Conservation (phyloP, 768 basidiomycete species). For the Pulveroboletus sp. region DNA sequence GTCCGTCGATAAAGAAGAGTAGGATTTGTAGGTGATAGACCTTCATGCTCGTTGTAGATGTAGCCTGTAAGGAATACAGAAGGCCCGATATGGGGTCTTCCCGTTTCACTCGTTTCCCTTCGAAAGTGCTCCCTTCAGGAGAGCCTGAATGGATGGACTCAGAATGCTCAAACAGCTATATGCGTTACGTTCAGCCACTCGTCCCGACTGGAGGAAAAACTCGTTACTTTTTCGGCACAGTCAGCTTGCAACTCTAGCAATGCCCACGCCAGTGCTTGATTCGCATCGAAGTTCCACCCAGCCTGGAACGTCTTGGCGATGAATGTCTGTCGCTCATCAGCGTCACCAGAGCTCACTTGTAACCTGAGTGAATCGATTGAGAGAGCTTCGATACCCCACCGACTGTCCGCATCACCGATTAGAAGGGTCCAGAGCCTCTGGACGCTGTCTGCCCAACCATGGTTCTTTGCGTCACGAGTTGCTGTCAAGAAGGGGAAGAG, state of each 20-base stretch:
- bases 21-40: slow-evolving; percentile 67
- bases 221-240: slow-evolving; percentile 59
- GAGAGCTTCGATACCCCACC: slow-evolving; percentile 63
- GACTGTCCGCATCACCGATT: slow-evolving; percentile 57
- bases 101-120: slow-evolving; percentile 49
- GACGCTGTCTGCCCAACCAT: slow-evolving; percentile 46
- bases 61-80: slow-evolving; percentile 44
- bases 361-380: slow-evolving; percentile 64
- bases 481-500: slow-evolving; percentile 69
- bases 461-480: slow-evolving; percentile 27
- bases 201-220: neutral
- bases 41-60: slow-evolving; percentile 32
- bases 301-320: slow-evolving; percentile 62
- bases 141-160: slow-evolving; percentile 48
- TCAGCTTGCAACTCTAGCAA: slow-evolving; percentile 78
- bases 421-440: slow-evolving; percentile 52
- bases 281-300: slow-evolving; percentile 66
- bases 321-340: slow-evolving; percentile 43
- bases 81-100: slow-evolving; percentile 60
- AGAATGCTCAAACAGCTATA: slow-evolving; percentile 59
- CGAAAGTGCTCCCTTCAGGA: slow-evolving; percentile 26
- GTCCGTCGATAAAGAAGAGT: slow-evolving; percentile 78
- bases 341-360: slow-evolving; percentile 31
- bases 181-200: neutral
- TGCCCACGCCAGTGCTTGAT: slow-evolving; percentile 75